Conservation (phyloP, 148 eudicot genomes). For the Cornus suecica region DNA sequence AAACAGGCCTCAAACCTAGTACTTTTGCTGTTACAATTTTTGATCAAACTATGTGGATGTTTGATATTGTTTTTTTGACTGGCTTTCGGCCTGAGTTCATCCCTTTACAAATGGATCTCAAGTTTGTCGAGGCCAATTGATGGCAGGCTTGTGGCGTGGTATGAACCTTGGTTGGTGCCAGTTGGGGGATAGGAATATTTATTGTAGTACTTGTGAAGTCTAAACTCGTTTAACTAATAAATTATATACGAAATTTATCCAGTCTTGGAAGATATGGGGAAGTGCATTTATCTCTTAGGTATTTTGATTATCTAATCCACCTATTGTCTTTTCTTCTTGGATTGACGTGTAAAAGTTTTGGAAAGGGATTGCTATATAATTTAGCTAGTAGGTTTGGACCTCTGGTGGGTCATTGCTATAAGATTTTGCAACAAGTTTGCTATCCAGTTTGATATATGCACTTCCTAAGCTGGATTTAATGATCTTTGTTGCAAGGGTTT, state of each 20-base stretch:
- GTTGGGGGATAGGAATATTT: neutral
- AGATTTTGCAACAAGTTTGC: neutral
- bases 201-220: neutral
- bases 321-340: neutral
- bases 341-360: neutral
- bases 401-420: neutral
- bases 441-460: neutral
- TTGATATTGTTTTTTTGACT: neutral
- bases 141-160: neutral
- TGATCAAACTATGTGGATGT: neutral
- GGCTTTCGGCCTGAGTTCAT: neutral
- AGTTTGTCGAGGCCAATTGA: neutral
- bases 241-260: neutral
- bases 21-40: conserved; percentile 2
- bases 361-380: neutral
- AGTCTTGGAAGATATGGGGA: neutral
- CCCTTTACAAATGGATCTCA: conserved; percentile 5
- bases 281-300: neutral
- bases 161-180: neutral
- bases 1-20: neutral
- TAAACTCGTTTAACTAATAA: neutral
- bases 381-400: neutral
- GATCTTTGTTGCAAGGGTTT: neutral
- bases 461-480: neutral
- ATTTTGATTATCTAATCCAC: neutral